Percentiles rank a stretch among this genome's conserved stretches.
Evolutionary conservation across 257 asterid genomes (phyloP).

Genomic region (Pogostemon cablin): DNA sequence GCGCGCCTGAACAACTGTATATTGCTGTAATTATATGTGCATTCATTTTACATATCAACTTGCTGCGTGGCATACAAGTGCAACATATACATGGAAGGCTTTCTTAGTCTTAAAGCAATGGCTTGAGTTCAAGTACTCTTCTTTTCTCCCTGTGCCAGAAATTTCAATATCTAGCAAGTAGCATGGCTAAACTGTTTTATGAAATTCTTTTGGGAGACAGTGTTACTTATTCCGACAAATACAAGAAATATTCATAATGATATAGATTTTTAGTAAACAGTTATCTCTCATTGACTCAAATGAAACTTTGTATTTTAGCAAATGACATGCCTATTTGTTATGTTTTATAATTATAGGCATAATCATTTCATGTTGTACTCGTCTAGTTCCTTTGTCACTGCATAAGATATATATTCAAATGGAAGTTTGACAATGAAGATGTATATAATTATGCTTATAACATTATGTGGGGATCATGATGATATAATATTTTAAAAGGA

Average conservation of each 20-base stretch:
- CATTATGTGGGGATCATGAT: constrained; percentile 3
- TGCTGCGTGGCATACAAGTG: constrained; percentile 32
- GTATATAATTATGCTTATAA: not conserved
- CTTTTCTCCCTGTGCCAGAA: constrained; percentile 36
- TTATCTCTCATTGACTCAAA: constrained; percentile 20
- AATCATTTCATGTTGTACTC: not conserved
- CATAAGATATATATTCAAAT: constrained; percentile 15
- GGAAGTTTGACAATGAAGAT: constrained; percentile 21
- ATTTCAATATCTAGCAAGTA: constrained; percentile 34
- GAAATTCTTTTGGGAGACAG: constrained; percentile 31
- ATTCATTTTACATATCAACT: constrained; percentile 24
- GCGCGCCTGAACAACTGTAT: constrained; percentile 37
- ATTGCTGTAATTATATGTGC: constrained; percentile 22
- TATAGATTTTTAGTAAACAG: constrained; percentile 26
- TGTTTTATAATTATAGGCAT: not conserved
- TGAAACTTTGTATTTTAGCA: not conserved
- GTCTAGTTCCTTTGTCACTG: constrained; percentile 21
- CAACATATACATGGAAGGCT: constrained; percentile 37
- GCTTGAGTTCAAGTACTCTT: constrained; percentile 35
- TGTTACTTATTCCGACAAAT: constrained; percentile 32
- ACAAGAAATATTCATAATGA: constrained; percentile 17
- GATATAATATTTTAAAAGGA: constrained; percentile 12
- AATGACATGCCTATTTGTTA: not conserved
- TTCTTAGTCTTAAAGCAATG: constrained; percentile 36
- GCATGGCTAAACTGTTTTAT: constrained; percentile 26